phyloP scores from a whole-genome alignment of 2,329 filamentous ascomycete species.

The Amauroascus niger region DNA sequence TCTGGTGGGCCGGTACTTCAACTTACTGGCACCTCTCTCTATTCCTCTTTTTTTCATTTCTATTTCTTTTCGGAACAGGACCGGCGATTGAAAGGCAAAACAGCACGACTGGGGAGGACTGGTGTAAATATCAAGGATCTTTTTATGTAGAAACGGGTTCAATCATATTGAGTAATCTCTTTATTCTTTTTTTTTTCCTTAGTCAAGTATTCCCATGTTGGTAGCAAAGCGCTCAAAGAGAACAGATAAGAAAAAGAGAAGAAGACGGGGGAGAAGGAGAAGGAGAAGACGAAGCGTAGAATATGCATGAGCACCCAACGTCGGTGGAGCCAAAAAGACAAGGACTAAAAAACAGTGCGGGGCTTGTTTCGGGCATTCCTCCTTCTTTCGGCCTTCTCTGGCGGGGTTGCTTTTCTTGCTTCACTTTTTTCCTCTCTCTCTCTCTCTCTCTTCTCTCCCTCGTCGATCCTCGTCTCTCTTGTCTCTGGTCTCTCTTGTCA shows the following conservation, averaged over 20 bases:
- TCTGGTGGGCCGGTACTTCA: conserved; percentile 48
- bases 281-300: background rate
- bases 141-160: no score
- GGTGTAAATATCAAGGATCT: background rate
- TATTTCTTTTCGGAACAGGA: background rate
- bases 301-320: conserved; percentile 16
- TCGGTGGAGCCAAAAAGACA: conserved; percentile 6
- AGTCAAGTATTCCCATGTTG: no score
- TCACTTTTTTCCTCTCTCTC: background rate
- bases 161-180: background rate
- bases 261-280: no score
- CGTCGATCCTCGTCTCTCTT: background rate
- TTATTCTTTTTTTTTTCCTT: no score
- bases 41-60: background rate
- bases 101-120: background rate
- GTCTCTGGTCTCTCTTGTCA: background rate
- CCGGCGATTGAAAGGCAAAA: background rate
- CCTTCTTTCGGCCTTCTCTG: no score
- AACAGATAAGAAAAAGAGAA: no score
- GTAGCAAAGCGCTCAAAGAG: no score
- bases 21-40: conserved; percentile 42
- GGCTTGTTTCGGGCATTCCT: background rate
- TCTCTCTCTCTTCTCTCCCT: background rate
- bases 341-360: background rate
- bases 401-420: no score